Percentiles rank a stretch among this genome's conserved stretches.
Conservation (phyloP, 495 filamentous ascomycete species). For the Talaromyces adpressus region DNA sequence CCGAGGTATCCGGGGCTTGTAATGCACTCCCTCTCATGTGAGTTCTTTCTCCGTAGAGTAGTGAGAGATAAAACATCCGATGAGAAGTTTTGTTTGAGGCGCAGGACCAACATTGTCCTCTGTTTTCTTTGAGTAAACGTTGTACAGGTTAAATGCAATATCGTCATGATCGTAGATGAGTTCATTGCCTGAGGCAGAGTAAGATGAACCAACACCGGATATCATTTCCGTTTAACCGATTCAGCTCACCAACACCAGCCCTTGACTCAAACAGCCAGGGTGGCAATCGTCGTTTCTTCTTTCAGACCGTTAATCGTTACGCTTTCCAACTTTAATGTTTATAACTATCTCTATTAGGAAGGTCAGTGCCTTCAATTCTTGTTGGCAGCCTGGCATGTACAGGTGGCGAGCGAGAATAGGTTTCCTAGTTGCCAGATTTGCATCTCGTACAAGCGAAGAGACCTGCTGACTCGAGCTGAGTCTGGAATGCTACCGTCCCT, state of each 20-base stretch:
- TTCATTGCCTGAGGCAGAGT: neutral
- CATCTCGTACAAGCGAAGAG: neutral
- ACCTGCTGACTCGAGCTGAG: neutral
- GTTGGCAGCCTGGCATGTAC: neutral
- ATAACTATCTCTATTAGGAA: neutral
- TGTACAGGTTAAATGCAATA: neutral
- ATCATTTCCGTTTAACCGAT: neutral
- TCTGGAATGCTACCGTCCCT: neutral
- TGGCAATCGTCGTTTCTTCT: neutral
- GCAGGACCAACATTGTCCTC: neutral
- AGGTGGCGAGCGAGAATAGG: neutral
- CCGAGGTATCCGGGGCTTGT: neutral
- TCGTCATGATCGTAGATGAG: neutral
- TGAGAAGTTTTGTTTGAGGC: neutral
- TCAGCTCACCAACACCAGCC: neutral
- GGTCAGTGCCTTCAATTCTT: neutral
- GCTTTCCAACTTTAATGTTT: neutral
- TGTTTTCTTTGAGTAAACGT: neutral
- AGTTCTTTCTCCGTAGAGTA: neutral
- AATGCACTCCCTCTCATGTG: neutral
- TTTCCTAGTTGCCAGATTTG: neutral
- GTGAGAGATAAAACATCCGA: neutral
- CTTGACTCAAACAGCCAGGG: neutral
- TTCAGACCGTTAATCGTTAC: neutral
- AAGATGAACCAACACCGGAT: neutral